Base-by-base conservation (phyloP, 441 rosid genomes). In the Aleurites moluccanus region DNA sequence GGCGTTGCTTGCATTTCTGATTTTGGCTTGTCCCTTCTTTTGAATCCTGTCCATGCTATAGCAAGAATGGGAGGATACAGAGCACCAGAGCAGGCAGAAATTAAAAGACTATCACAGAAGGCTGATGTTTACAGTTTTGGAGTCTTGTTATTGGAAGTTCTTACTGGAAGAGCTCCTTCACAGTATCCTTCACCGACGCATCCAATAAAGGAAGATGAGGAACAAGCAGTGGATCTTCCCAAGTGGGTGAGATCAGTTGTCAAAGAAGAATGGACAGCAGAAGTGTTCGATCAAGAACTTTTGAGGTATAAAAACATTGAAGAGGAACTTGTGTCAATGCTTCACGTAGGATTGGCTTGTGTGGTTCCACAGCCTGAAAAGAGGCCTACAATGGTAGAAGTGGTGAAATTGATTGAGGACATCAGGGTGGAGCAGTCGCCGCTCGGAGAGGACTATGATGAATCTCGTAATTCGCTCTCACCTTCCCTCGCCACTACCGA, bases 361-460 rank as follows among this genome's bases (percentile, higher is more conserved):
- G 94, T 91, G 23, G 85, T 81, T 73, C 83, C 92, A 1, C 88
- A 75, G 76, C 93, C 97, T 1, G 99, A 93, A 68, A 90, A 93
- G 75, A 84, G 98, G 88, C 99, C 98, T 5, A 78, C 89, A 49
- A 90, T 96, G 98, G 81, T 75, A 0, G 89, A 93, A 52, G 97
- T 96, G 61, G 90, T 83, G 23, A 96, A 91, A 80, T 88, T 93
- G 99, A 86, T 96, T 6, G 95, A 92, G 77, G 95, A 92, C 65
- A 88, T 93, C 59, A 82, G 98, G 79, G 97, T 90, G 68, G 99
- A 95, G 84, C 98, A 93, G 76, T 95, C 98, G 0, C 99, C 98
- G 45, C 70, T 91, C 0, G 97, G 98, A 14, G 98, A 95, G 50
- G 98, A 93, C 28, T 95, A 86, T 52, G 97, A 95, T 42, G 99